Evolutionary conservation across 1,284 basidiomycete species (phyloP), one percentile per base, ranked within the genome.

Genomic region (Papiliotrema laurentii): DNA sequence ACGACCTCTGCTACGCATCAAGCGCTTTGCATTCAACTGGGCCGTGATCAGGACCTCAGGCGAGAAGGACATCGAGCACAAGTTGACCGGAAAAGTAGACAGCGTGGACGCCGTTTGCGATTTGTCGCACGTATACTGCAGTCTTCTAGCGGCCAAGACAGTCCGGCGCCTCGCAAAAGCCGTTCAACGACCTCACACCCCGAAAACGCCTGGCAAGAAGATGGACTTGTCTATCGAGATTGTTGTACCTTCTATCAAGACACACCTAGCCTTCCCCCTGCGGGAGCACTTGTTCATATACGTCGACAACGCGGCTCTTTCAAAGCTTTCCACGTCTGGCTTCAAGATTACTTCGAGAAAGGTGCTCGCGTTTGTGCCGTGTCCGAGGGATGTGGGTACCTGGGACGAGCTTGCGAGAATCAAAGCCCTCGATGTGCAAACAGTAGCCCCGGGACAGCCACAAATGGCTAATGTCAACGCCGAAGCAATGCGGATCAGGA

Each of bases 401-500:
- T 97, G 91, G 90, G 89, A 90, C 55, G 89, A 94, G 65, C 74
- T 93, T 1, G 70, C 80, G 9, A 79, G 81, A 14, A 64, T 94
- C 25, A 81, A 83, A 45, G 75, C 78, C 39, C 82, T 85, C 75
- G 76, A 77, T 11, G 60, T 86, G n/a, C 68, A 14, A 9, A 19
- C 38, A 5, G 57, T 54, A 43, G 35, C 59, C 45, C 19, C 62
- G 60, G 22, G 50, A 16, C 2, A 45, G 21, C 30, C 47, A 2
- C 46, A 43, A 9, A 33, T 28, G 2, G 47, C 69, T 16, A 27
- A 36, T 19, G 49, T 77, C 31, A 41, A 59, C 4, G 73, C 87
- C 35, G 83, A 87, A 37, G 84, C 81, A 42, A 79, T 82, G 2
- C 82, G 83, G 18, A 67, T 97, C 16, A 81, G 84, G 18, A 84